Evolutionary conservation across 495 filamentous ascomycete genomes (phyloP).

Genomic region (Xylaria scruposa): DNA sequence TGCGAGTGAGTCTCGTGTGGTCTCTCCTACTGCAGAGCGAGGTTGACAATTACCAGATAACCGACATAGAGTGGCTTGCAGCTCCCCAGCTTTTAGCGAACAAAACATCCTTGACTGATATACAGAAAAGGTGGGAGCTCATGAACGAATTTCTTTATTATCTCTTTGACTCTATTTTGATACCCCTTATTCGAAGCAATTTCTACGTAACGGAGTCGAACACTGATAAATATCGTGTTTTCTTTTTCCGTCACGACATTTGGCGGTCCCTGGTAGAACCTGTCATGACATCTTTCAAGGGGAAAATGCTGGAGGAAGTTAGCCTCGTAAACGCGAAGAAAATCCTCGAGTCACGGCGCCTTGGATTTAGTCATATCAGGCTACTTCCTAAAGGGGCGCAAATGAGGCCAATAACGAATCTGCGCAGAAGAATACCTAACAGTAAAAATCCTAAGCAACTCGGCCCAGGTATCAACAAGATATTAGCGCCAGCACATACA

Average conservation of each 20-base stretch:
- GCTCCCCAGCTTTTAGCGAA: conserved; percentile 50
- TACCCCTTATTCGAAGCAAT: conserved; percentile 83
- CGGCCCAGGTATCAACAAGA: conserved; percentile 79
- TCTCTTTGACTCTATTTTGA: conserved; percentile 86
- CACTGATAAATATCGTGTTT: conserved; percentile 77
- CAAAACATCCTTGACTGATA: conserved; percentile 74
- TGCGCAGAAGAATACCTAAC: conserved; percentile 67
- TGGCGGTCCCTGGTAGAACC: conserved; percentile 82
- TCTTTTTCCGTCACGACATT: conserved; percentile 94
- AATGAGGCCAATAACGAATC: conserved; percentile 85
- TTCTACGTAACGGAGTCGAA: conserved; percentile 96
- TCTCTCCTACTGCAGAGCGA: neutral
- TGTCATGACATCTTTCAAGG: conserved; percentile 70
- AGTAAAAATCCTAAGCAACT: conserved; percentile 61
- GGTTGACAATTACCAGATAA: conserved; percentile 56
- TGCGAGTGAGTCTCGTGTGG: conserved; percentile 65
- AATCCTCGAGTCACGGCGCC: conserved; percentile 63
- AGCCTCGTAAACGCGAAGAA: conserved; percentile 60
- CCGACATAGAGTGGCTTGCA: conserved; percentile 73
- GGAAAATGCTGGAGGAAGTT: conserved; percentile 82
- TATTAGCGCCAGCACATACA: conserved; percentile 75
- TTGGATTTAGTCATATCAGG: conserved; percentile 82
- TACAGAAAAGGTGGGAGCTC: conserved; percentile 77
- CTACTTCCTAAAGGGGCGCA: conserved; percentile 73
- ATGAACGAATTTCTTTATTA: conserved; percentile 89